Base-by-base conservation (phyloP, 2,329 filamentous ascomycete genomes). In the Sporothrix luriei region DNA sequence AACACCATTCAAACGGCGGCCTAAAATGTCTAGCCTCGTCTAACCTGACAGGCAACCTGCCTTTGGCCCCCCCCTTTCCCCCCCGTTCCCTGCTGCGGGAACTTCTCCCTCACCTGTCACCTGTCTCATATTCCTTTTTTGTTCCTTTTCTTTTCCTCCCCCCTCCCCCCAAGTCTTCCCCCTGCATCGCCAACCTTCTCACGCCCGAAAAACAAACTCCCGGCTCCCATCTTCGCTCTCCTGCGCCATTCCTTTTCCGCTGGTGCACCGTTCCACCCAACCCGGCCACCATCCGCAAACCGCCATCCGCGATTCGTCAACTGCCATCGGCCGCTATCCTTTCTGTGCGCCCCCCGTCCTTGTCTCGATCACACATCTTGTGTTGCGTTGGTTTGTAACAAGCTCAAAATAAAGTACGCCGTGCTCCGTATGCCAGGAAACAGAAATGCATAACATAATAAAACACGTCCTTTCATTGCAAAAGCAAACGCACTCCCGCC, bases 301-400 rank as follows among this genome's bases (percentile, higher is more conserved):
- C 62, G 61, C 61, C 24, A 21, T 65, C 46, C 40, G 40, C 40
- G 11, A 43, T 16, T 16, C 40, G 40, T 11, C 40, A 43, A 24
- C 62, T 46, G 33, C 46, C 46, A 38, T 16, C 40, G 14, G 21
- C 62, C 62, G 43, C 46, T 24, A 14, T 51, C 46, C 62, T 65
- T 65, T 65, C 46, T 65, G 26, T 29, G n/a, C 11, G 19, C 26
- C 26, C 46, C 61, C 62, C 62, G 46, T 65, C 46, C n/a, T 46
- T 67, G 65, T 55, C 65, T 55, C 51, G 65, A 67, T 67, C 65
- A 49, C 33, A 49, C 51, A 46, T 66, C 64, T 66, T 66, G 65
- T 55, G 65, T 55, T 46, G 33, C 49, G 65, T 55, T 14, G 33
- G 65, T 67, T 43, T 55, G 65, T 55, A 67, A 67, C 65, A 67